phyloP scores from a whole-genome alignment of 2,329 filamentous ascomycete species.

The Aspergillus ochraceus region DNA sequence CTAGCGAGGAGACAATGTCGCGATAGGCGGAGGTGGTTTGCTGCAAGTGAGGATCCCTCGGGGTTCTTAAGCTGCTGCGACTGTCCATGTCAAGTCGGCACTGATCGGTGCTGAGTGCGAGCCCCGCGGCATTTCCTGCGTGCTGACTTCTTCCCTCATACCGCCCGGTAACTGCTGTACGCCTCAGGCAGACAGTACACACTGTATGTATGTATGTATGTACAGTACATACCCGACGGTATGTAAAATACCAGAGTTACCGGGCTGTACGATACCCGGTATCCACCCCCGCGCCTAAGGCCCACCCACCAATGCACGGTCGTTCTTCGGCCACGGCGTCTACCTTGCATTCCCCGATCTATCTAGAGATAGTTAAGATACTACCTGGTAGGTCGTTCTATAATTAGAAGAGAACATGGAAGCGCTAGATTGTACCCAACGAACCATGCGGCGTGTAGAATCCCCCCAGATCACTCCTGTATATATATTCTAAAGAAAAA shows the following conservation, averaged over 20 bases:
- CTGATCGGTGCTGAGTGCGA: neutral
- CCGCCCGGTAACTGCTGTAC: neutral
- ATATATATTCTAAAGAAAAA: no score
- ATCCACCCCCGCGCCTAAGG: neutral
- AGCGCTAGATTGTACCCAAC: neutral
- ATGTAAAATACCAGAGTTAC: neutral
- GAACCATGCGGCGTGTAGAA: neutral
- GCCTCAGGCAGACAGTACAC: neutral
- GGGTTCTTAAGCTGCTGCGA: conserved; percentile 10
- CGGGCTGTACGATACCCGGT: neutral
- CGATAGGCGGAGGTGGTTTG: conserved; percentile 24
- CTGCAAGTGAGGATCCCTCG: conserved; percentile 22
- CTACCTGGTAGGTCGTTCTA: neutral
- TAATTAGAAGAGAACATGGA: no score
- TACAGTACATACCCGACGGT: neutral
- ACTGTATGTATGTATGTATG: no score
- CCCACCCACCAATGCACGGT: neutral
- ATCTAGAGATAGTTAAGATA: neutral
- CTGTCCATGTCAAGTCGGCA: conserved; percentile 17
- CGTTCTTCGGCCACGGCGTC: neutral
- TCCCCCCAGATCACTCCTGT: no score
- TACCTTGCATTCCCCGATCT: neutral
- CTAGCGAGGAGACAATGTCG: conserved; percentile 34
- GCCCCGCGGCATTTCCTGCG: neutral
- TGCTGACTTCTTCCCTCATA: neutral